phyloP scores from a whole-genome alignment of 495 filamentous ascomycete genomes.

The Gamarada debralockiae region DNA sequence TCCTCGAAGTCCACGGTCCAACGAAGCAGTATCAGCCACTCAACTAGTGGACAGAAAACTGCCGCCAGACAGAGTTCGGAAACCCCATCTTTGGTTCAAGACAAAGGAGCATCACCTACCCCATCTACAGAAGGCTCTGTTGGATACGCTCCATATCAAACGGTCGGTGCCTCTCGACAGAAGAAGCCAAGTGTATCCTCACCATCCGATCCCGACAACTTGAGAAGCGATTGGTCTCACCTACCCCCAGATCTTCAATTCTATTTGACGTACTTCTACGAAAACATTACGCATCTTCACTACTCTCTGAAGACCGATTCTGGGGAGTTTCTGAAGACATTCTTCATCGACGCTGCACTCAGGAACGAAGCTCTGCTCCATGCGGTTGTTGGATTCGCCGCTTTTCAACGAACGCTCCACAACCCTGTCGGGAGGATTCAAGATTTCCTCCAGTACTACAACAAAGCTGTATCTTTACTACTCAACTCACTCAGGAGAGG shows the following conservation, averaged over 20 bases:
- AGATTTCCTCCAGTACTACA: conserved; percentile 86
- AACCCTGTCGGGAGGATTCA: conserved; percentile 66
- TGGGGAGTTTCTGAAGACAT: conserved; percentile 67
- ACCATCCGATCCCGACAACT: conserved; percentile 25
- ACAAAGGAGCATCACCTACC: conserved; percentile 46
- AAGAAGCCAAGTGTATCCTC: conserved; percentile 3
- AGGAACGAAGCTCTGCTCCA: conserved; percentile 80
- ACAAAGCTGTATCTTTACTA: conserved; percentile 75
- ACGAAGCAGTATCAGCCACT: conserved; percentile 27
- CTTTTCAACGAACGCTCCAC: conserved; percentile 76
- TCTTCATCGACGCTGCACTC: conserved; percentile 66
- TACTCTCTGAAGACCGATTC: conserved; percentile 70
- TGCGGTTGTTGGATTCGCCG: conserved; percentile 85
- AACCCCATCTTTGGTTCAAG: conserved; percentile 44
- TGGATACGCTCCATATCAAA: conserved; percentile 26
- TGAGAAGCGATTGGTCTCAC: conserved; percentile 40
- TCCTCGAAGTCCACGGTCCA: conserved; percentile 25
- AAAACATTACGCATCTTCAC: conserved; percentile 72
- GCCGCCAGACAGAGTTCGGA: conserved; percentile 38
- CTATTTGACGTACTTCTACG: conserved; percentile 73
- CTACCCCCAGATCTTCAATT: conserved; percentile 66
- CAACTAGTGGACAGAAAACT: conserved; percentile 29
- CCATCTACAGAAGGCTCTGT: conserved; percentile 35
- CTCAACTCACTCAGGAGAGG: conserved; percentile 65
- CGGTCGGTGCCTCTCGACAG: conserved; percentile 31